A percentile compares a stretch with the other conserved stretches of the same genome.
phyloP scores from a whole-genome alignment of 345 rosid species.

The Pseudoturritis turrita region DNA sequence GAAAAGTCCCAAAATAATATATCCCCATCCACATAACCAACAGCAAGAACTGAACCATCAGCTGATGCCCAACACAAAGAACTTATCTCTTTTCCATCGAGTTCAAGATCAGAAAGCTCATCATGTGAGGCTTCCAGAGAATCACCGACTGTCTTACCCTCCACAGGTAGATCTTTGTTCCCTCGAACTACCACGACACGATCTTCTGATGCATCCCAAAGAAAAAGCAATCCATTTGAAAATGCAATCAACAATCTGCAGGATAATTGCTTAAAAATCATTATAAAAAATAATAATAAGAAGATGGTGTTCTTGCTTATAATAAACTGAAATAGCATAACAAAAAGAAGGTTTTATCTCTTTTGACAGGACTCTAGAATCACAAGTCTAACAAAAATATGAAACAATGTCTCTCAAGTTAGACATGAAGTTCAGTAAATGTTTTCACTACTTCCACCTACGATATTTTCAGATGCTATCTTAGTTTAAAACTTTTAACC shows the following conservation, averaged over 20 bases:
- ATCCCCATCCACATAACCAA: slow-evolving; percentile 90
- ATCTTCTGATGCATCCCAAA: slow-evolving; percentile 85
- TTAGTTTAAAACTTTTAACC: background rate
- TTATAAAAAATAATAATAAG: background rate
- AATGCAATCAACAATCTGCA: slow-evolving; percentile 80
- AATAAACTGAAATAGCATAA: slow-evolving; percentile 1
- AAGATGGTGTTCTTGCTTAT: background rate
- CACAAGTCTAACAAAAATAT: background rate
- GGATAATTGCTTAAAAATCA: slow-evolving; percentile 19
- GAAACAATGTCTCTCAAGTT: background rate
- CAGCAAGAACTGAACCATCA: slow-evolving; percentile 78
- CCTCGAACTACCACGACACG: slow-evolving; percentile 52
- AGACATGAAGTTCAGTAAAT: slow-evolving; percentile 1
- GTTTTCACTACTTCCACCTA: background rate
- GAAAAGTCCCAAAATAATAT: slow-evolving; percentile 70
- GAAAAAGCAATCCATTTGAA: slow-evolving; percentile 63
- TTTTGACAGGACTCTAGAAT: background rate
- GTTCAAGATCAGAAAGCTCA: slow-evolving; percentile 40
- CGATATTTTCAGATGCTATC: background rate
- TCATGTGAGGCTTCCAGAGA: slow-evolving; percentile 30
- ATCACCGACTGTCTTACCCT: slow-evolving; percentile 37
- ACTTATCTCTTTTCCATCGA: slow-evolving; percentile 71
- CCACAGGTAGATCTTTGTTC: slow-evolving; percentile 59
- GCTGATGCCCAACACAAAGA: slow-evolving; percentile 86
- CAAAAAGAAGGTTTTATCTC: background rate